Percentiles rank a stretch among this genome's conserved stretches.
phyloP scores from a whole-genome alignment of 2,329 filamentous ascomycete species.

The Nigrospora oryzae region DNA sequence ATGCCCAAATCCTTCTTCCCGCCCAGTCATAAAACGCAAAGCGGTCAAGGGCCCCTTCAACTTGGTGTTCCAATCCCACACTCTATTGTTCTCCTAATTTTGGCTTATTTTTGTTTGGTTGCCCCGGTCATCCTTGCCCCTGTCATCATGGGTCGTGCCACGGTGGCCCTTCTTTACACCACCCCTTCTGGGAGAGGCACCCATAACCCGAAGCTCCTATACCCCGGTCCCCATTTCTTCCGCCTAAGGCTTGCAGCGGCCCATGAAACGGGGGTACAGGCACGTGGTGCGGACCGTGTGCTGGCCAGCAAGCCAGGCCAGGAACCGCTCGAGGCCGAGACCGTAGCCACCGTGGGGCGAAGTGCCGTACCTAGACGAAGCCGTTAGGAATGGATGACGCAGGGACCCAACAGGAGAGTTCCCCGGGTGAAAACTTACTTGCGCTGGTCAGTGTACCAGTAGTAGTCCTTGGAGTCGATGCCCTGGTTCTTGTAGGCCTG shows the following conservation, averaged over 20 bases:
- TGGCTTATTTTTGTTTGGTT: too few species aligned
- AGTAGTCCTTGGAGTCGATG: conserved; percentile 79
- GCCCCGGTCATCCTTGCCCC: too few species aligned
- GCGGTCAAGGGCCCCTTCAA: too few species aligned
- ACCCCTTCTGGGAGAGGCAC: too few species aligned
- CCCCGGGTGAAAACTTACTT: conserved; percentile 53
- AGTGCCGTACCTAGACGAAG: conserved; percentile 64
- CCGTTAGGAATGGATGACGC: conserved; percentile 2
- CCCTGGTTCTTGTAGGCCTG: conserved; percentile 79
- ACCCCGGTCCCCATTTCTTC: neutral
- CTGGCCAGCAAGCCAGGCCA: conserved; percentile 57
- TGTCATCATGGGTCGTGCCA: too few species aligned
- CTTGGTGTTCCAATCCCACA: too few species aligned
- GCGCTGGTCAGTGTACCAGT: conserved; percentile 97
- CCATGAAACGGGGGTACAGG: conserved; percentile 75
- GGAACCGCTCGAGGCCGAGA: conserved; percentile 76
- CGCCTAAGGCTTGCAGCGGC: conserved; percentile 62
- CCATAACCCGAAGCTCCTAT: too few species aligned
- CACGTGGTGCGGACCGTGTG: conserved; percentile 59
- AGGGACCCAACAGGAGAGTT: neutral
- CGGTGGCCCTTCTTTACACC: too few species aligned
- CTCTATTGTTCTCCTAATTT: too few species aligned
- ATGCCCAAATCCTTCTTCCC: too few species aligned
- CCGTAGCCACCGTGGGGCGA: conserved; percentile 91
- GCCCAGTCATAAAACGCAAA: too few species aligned